Evolutionary conservation across 2,329 filamentous ascomycete genomes (phyloP), one percentile per base, ranked within the genome.

Genomic region (Neonectria faginata): DNA sequence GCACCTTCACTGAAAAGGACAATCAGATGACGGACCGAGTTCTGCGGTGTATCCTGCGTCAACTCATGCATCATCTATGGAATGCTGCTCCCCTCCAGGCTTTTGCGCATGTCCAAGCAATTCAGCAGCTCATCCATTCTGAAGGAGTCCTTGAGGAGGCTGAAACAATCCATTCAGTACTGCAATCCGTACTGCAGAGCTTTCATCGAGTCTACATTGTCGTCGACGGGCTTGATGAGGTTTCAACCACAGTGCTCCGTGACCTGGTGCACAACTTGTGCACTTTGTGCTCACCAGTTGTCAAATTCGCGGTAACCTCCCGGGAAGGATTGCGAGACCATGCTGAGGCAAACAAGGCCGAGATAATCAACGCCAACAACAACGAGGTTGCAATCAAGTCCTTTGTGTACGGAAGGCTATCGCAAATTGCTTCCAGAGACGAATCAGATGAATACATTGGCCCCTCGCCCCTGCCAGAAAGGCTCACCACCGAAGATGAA

Each of bases 21-120:
- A 47, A 42, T 8, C 54, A 57, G 12, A 48, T 25, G 11, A 22
- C 39, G 22, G 39, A 57, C 25, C 42, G 31, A 14, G 36, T 57
- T 11, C n/a, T 57, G 11, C 27, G 29, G n/a, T 57, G 54, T 18
- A 27, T 57, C 5, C 29, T 57, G 5, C 42, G 54, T 6, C 54
- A 47, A 14, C 20, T 57, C 8, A n/a, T 57, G 22, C n/a, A 51
- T 11, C 22, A 51, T 5, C 48, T 51, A 18, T 31, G 48, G 48
- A 25, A 29, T 29, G 48, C 48, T 39, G 36, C 25, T 29, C n/a
- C n/a, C 48, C 5, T 29, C 25, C 10, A 18, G 27, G 12, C 48
- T 29, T 31, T 18, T 33, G 12, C n/a, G 11, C 22, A 29, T 18
- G 22, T 25, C 18, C 48, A 18, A 51, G 48, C 36, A 16, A 16